Evolutionary conservation across 148 eudicot genomes (phyloP), one percentile per base, ranked within the genome.

Genomic region (Silene latifolia): DNA sequence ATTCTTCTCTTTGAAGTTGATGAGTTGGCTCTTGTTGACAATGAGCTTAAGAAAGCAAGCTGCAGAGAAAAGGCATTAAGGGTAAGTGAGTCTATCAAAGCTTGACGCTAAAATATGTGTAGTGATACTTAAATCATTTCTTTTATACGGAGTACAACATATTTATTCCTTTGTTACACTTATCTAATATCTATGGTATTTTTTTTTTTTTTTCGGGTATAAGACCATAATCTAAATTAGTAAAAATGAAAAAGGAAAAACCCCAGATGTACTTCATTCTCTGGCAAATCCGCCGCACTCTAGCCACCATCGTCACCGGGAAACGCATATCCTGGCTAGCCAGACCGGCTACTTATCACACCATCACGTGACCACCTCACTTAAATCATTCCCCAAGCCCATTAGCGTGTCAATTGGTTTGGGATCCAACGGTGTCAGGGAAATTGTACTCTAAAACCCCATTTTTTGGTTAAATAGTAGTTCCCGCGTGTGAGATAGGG

Each of bases 11-110:
- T 39, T 27, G 51, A 80, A 89, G 97, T 96, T 79, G 87, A 79
- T 63, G 93, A 93, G 86, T 27, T 88, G 67, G 84, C 86, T 80
- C 80, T 74, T 68, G 82, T 92, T 62, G 94, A 88, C 60, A 72
- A 76, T 85, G 99, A 96, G 82, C 80, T 92, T 76, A 84, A 78
- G 76, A 92, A 83, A 83, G 98, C 98, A 54, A 74, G 79, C 81
- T 92, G 99, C 88, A 87, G 99, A 87, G 88, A 86, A 19, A 87
- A 90, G 74, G 99, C 93, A 72, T 72, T 81, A 75, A 84, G 88
- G 99, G 99, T 92, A 84, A 68, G 58, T 17, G 59, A 51, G 75
- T 53, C 63, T 4, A 69, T 32, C 42, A 47, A 73, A 19, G 20
- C 9, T 29, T 66, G 59, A 44, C 39, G 19, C 27, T 61, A 19